Evolutionary conservation across 164 flowering plant genomes (phyloP), one percentile per base, ranked within the genome.

Genomic region (Brasenia schreberi): DNA sequence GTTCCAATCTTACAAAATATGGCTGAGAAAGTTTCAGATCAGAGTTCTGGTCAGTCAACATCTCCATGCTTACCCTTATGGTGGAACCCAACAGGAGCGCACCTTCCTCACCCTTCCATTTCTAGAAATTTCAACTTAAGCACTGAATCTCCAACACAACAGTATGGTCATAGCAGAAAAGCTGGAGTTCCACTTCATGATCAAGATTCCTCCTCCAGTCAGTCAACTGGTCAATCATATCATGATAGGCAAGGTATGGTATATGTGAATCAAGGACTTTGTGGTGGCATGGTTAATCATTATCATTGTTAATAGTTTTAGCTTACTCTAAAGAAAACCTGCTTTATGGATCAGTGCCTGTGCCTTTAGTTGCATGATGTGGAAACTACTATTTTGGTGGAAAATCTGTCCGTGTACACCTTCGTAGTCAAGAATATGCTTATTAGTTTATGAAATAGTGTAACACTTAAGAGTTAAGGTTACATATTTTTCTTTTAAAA

Each of bases 131-230:
- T 76, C 62, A 72, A 68, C 76, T 81, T 80, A 64, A 78, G 72
- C 73, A 75, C 73, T 73, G 83, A 77, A 27, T 75, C 81, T 75
- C 72, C 78, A 59, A 72, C 72, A 18, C 77, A 72, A 64, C 70
- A 68, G 14, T 63, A 61, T 68, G 75, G 68, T 14, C 70, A 68
- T 67, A 76, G 67, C 62, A 84, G 74, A 78, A 75, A 74, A 53
- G 62, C 82, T 17, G 76, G 81, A 66, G 67, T 73, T 67, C 81
- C 76, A 68, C 66, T 79, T 12, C 78, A 79, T 61, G 89, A 80
- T 59, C 83, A 77, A 61, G 86, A 80, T 56, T 83, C 86, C 11
- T 71, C 86, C 18, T 79, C 86, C 19, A 73, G 82, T 63, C 90
- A 81, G 60, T 86, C 87, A 45, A 78, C 82, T 58, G 72, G 77